Conservation (phyloP, 495 filamentous ascomycete genomes). For the Penicillium ochrochloron region DNA sequence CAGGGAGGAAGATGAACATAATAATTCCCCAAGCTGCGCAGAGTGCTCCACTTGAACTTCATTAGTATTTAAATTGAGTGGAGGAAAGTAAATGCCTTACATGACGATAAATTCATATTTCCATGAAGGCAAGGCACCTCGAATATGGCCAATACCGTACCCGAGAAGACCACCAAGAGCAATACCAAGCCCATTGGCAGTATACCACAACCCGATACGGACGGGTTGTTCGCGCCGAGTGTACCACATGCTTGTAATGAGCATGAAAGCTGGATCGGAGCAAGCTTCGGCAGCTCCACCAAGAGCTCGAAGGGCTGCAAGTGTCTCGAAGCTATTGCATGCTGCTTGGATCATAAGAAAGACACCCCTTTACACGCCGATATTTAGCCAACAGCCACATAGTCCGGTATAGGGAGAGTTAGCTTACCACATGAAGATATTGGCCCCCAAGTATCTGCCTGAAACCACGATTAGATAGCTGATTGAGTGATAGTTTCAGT, state of each 20-base stretch:
- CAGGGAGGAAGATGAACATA: slow-evolving; percentile 63
- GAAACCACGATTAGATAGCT: slow-evolving; percentile 4
- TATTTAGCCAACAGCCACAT: not conserved
- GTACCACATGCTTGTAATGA: slow-evolving; percentile 54
- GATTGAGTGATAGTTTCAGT: not conserved
- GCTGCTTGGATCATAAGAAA: slow-evolving; percentile 62
- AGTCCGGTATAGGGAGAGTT: not conserved
- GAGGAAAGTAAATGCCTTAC: slow-evolving; percentile 16
- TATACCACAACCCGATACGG: slow-evolving; percentile 64
- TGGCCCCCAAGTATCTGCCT: slow-evolving; percentile 61
- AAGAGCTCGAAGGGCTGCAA: slow-evolving; percentile 55
- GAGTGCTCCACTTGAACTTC: slow-evolving; percentile 50
- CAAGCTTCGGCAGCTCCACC: slow-evolving; percentile 62
- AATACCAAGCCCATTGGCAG: slow-evolving; percentile 62
- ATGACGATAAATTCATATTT: slow-evolving; percentile 61
- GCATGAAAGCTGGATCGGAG: slow-evolving; percentile 44
- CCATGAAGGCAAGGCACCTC: slow-evolving; percentile 57
- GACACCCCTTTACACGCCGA: slow-evolving; percentile 43
- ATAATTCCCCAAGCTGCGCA: slow-evolving; percentile 62
- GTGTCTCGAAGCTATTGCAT: slow-evolving; percentile 56
- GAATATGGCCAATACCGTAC: slow-evolving; percentile 62
- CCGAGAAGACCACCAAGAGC: slow-evolving; percentile 62
- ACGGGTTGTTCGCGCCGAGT: slow-evolving; percentile 62
- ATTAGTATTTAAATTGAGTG: slow-evolving; percentile 14
- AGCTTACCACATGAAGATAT: slow-evolving; percentile 62